Base-by-base conservation (phyloP, 805 yeast species). In the Lachancea cidri region DNA sequence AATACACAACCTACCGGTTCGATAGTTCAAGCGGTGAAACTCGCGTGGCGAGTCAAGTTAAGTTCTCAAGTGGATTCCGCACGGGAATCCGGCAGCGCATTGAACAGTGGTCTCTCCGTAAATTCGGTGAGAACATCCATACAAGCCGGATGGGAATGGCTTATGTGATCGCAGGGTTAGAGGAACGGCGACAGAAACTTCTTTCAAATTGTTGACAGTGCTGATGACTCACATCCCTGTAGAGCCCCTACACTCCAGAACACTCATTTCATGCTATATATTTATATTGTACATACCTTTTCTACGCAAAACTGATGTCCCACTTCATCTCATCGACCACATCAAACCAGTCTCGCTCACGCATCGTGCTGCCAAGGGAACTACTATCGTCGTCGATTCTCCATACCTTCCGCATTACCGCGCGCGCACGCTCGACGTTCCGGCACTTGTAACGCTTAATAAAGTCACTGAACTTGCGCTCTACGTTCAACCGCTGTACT, bases 21-120 rank as follows among this genome's bases (percentile, higher is more conserved):
- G 63, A 67, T 32, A 52, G 53, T 1, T 58, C 53, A 3, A 49
- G 46, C 17, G 43, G 57, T 1, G 46, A 46, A 17, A 80, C 85
- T 0, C 50, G 54, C 4, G 85, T 83, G 5, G 60, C 68, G 11
- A 76, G 79, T 41, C 66, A 71, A 31, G 96, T 86, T 15, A 76
- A 74, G 50, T 85, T 89, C 48, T 73, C 82, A 15, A 76, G 86
- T 22, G 85, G 85, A 32, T 79, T 87, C 53, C 74, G 69, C 19
- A n/a, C 45, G 17, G 57, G 61, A 5, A 49, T 89, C 50, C 82
- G 77, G 54, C 77, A 79, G 54, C 71, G 81, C 48, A 85, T 89
- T 39, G 98, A 89, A 62, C 70, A 71, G 25, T 87, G 96, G 95
- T 79, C 94, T 20, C 79, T 76, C 53, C 71, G 70, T 16, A 75